phyloP scores from a whole-genome alignment of 768 basidiomycete genomes.

The Pleurotus citrinopileatus region DNA sequence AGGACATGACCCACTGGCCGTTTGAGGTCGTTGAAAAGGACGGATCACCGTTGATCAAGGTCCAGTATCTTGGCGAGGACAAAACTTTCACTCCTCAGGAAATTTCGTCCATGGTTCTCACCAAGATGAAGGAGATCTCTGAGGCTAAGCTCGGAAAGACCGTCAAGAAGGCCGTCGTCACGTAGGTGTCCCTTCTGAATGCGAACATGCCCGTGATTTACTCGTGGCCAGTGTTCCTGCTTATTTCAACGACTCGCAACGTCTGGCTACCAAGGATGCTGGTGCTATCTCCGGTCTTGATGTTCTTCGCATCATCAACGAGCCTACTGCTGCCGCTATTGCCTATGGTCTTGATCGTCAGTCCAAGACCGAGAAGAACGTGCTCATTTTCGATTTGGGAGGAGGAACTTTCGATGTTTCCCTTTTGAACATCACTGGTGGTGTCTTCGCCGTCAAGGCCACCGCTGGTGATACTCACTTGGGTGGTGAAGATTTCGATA shows the following conservation, averaged over 20 bases:
- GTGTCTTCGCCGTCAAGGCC: slow-evolving; percentile 98
- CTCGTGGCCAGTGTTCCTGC: slow-evolving; percentile 69
- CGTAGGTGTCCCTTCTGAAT: slow-evolving; percentile 50
- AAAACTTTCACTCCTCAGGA: slow-evolving; percentile 98
- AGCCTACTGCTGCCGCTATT: slow-evolving; percentile 97
- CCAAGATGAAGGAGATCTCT: slow-evolving; percentile 98
- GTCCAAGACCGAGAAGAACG: slow-evolving; percentile 85
- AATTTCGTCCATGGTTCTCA: slow-evolving; percentile 95
- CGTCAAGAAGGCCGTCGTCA: slow-evolving; percentile 90
- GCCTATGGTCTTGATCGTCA: slow-evolving; percentile 99
- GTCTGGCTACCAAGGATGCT: slow-evolving; percentile 98
- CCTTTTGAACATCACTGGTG: slow-evolving; percentile 93
- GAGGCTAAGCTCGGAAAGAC: slow-evolving; percentile 91
- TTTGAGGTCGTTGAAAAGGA: slow-evolving; percentile 86
- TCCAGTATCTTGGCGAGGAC: slow-evolving; percentile 89
- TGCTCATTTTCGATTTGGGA: slow-evolving; percentile 97
- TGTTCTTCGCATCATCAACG: slow-evolving; percentile 98
- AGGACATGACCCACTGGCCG: slow-evolving; percentile 96
- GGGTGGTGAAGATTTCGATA: slow-evolving; percentile 99
- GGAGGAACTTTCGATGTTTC: slow-evolving; percentile 99
- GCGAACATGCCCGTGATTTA: slow-evolving; percentile 11
- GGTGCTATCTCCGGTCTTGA: slow-evolving; percentile 93
- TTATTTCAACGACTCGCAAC: slow-evolving; percentile 99
- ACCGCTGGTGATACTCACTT: slow-evolving; percentile 98
- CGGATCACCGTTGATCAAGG: slow-evolving; percentile 85